Base-by-base conservation (phyloP, 2,329 filamentous ascomycete genomes). In the Fusarium sp. region DNA sequence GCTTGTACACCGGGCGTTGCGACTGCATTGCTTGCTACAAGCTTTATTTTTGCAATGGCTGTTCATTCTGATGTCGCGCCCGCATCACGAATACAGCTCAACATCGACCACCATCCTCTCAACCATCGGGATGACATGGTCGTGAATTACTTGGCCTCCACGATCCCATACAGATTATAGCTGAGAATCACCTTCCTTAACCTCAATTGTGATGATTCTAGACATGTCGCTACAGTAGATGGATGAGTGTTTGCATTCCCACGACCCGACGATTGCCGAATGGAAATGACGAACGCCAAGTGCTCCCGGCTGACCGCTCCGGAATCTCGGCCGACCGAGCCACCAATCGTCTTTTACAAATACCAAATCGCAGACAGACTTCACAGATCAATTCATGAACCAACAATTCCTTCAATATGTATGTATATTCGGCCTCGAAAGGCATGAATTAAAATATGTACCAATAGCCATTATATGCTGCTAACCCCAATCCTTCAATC, bases 381-480 rank as follows among this genome's bases (percentile, higher is more conserved):
- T 25, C 11, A 19, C 8, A 42, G 7, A 26, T 28, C 13, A 7
- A 18, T 25, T 9, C n/a, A n/a, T n/a, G n/a, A n/a, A n/a, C n/a
- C 13, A 7, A 18, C 13, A 7, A 18, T 25, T 9, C n/a, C 34
- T 42, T 12, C 1, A 6, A 16, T 23, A 23, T 23, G 3, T 51
- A 41, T 41, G 49, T 42, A 18, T 28, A 41, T 6, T 30, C 23
- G 13, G 18, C 39, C 42, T 5, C 14, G 18, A 23, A 44, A 43
- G 49, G 43, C 26, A 18, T 43, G 41, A 52, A 59, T 46, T 31
- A 19, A 30, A 45, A 37, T 66, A 65, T 50, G 9, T 65, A 66
- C 55, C 28, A 30, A 30, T 58, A 45, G 44, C 58, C 16, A 62
- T 26, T 48, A 57, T 56, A 10, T 48, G 45, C 16, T 56, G 42